Evolutionary conservation across 2,329 filamentous ascomycete genomes (phyloP).

Genomic region (Pyricularia pennisetigena): DNA sequence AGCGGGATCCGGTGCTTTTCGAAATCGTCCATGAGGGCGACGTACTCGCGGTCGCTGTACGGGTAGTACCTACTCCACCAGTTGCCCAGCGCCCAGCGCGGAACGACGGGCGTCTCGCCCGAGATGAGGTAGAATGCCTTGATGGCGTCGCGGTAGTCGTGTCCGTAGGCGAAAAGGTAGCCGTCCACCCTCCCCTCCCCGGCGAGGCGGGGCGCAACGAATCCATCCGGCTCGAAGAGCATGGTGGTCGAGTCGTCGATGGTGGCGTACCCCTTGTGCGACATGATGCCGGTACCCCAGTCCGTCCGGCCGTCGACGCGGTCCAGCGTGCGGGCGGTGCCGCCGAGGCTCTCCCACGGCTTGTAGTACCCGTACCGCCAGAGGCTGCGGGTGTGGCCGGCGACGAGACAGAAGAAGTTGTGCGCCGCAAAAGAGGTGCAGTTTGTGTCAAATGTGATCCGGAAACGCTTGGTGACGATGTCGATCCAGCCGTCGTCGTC

Average conservation of each 20-base stretch:
- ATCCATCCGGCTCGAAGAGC: conserved; percentile 44
- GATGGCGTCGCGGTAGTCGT: conserved; percentile 44
- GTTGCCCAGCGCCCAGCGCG: conserved; percentile 26
- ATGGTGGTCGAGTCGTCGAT: conserved; percentile 46
- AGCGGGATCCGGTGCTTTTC: conserved; percentile 39
- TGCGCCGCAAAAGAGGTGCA: conserved; percentile 42
- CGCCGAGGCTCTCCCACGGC: conserved; percentile 18
- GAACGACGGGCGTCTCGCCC: conserved; percentile 43
- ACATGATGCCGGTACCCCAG: conserved; percentile 40
- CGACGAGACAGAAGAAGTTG: conserved; percentile 37
- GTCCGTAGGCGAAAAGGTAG: conserved; percentile 51
- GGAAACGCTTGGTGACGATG: conserved; percentile 44
- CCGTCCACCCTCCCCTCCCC: conserved; percentile 40
- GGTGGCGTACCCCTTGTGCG: conserved; percentile 36
- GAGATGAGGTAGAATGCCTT: conserved; percentile 44
- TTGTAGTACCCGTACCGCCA: conserved; percentile 37
- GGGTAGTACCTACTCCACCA: conserved; percentile 58
- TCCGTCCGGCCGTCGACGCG: conserved; percentile 37
- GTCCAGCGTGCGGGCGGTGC: conserved; percentile 43
- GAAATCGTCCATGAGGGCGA: conserved; percentile 48
- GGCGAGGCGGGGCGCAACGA: conserved; percentile 33
- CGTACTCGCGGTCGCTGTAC: conserved; percentile 45
- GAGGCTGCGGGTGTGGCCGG: conserved; percentile 24
- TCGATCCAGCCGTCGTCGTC: conserved; percentile 30
- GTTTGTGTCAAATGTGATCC: conserved; percentile 40